Evolutionary conservation across 2,329 filamentous ascomycete species (phyloP), one percentile per base, ranked within the genome.

Genomic region (Pyrenochaeta sp.): DNA sequence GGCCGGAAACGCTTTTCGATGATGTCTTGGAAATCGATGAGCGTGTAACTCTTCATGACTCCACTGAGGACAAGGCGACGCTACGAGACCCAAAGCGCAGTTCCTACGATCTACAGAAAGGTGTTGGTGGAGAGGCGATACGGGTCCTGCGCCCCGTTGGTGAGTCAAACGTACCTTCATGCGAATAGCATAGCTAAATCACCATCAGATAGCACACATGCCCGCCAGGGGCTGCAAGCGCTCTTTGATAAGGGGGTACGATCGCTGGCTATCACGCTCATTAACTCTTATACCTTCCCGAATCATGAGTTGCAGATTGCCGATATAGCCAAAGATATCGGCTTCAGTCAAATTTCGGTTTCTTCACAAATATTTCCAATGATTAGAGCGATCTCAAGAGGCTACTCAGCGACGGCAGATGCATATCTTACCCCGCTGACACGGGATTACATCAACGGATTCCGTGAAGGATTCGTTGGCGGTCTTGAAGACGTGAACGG

Each of bases 251-350:
- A 73, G n/a, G 78, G 77, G 1, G 73, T 73, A 32, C 65, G 76
- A 8, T 77, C 75, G 1, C 52, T 79, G 34, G 77, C 76, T 0
- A 70, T 80, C 6, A 72, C 71, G 5, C 71, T 77, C 7, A 58
- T 73, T 43, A 69, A 77, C 52, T 72, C 69, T 5, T 77, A 77
- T 45, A 68, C 69, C 1, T 77, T 71, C 40, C 72, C 73, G 1
- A 65, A 74, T 22, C 74, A 76, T 43, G 74, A 75, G 47, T 37
- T 62, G 2, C 48, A 58, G 15, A 60, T 73, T 2, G 72, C 61
- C 8, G 65, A 70, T 7, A 50, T 75, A n/a, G 73, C 73, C 10
- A 45, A 50, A 25, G 54, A 72, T 2, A 69, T 70, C 46, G 72
- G 73, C 15, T 75, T 76, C 52, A 59, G 63, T 6, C 59, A 62